These are phyloP conservation scores for Aureobasidium sp. DNA, from an alignment of 2,329 filamentous ascomycete genomes.

Conservation along the genomic window DNA sequence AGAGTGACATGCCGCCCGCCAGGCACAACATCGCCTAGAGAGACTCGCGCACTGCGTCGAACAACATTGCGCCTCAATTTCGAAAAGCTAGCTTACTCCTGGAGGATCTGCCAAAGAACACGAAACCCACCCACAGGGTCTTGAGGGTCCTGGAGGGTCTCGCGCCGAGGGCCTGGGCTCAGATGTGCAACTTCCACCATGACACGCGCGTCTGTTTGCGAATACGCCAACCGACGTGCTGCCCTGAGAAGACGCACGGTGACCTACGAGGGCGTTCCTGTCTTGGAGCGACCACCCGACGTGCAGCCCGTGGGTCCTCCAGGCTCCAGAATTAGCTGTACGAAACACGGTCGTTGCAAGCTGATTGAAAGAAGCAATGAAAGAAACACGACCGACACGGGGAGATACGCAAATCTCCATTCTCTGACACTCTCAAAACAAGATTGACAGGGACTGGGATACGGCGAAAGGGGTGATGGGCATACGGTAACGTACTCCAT, in stretches of 20 bases:
- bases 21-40: neutral
- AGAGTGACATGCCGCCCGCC: neutral
- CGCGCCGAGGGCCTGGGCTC: neutral
- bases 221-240: neutral
- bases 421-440: neutral
- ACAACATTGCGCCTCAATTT: constrained; percentile 6
- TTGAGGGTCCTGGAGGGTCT: neutral
- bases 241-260: neutral
- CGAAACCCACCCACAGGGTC: neutral
- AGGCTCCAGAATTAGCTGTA: neutral
- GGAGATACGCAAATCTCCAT: neutral
- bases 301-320: neutral
- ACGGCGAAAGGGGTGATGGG: neutral
- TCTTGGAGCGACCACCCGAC: neutral
- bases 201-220: neutral
- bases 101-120: neutral
- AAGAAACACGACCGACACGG: neutral
- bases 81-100: neutral
- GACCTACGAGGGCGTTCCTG: neutral
- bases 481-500: neutral
- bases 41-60: neutral
- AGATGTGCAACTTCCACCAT: neutral
- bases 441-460: neutral
- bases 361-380: neutral
- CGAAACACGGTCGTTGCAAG: neutral